These are phyloP conservation scores for Ogataea parapolymorpha DNA, from an alignment of 805 yeast genomes.

Conservation along the genomic window DNA sequence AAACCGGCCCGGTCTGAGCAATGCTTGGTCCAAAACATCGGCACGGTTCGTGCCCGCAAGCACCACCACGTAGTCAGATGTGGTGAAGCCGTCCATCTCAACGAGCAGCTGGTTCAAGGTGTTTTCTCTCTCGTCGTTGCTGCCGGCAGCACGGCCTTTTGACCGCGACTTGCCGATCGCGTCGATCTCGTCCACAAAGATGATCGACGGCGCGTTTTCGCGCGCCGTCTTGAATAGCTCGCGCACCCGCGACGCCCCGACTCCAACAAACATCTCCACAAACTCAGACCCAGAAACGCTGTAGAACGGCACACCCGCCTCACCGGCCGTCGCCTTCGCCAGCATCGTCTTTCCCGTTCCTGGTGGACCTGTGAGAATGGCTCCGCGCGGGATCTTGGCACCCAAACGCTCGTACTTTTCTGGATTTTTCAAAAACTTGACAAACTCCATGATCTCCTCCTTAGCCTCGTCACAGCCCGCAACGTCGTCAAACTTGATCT, in stretches of 20 bases:
- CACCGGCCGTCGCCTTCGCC: constrained; percentile 96
- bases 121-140: constrained; percentile 90
- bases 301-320: constrained; percentile 90
- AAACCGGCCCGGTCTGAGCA: constrained; percentile 92
- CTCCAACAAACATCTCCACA: constrained; percentile 97
- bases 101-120: constrained; percentile 89
- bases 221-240: constrained; percentile 88
- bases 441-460: constrained; percentile 94
- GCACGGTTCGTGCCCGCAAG: constrained; percentile 94
- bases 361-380: constrained; percentile 90
- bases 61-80: constrained; percentile 88
- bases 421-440: constrained; percentile 82
- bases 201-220: constrained; percentile 84
- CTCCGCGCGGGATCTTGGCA: constrained; percentile 95
- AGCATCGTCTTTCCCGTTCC: constrained; percentile 94
- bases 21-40: constrained; percentile 84
- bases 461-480: constrained; percentile 96
- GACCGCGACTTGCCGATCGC: constrained; percentile 88
- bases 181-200: constrained; percentile 92
- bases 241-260: constrained; percentile 92
- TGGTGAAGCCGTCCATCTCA: constrained; percentile 92
- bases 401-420: constrained; percentile 81
- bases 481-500: constrained; percentile 80
- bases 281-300: constrained; percentile 93
- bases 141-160: constrained; percentile 71